Base-by-base conservation (phyloP, 2,329 filamentous ascomycete genomes). In the Aspergillus ibericus region DNA sequence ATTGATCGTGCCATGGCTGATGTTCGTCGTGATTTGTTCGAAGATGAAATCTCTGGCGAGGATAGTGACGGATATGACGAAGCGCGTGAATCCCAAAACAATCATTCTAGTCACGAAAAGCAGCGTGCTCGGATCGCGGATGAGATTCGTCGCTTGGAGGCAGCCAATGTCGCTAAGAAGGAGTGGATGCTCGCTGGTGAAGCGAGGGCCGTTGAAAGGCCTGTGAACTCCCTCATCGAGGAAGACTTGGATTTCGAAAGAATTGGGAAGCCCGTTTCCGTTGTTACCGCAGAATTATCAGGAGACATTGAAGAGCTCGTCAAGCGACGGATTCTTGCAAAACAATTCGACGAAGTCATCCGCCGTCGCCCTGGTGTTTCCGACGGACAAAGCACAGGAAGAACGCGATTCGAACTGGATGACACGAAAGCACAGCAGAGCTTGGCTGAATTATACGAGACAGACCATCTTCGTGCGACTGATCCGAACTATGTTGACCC, bases 211-310 rank as follows among this genome's bases (percentile, higher is more conserved):
- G 82, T 82, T 0, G 91, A 95, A 66, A 85, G 95, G 35, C 95
- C 95, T 0, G 73, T 92, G 55, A 98, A 99, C 79, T 97, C 93
- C 0, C 83, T 99, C 2, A 85, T 99, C 1, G 93, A 98, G 72
- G 87, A 98, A 77, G 92, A 98, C 68, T 84, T 99, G 25, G 93
- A 98, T 65, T 99, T 98, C 71, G 95, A 99, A 77, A 88, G 96
- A 68, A 87, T 91, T 20, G 95, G 95, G 70, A 99, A 98, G 75
- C 93, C 95, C 0, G 89, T 98, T 0, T 92, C 93, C 1, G 90
- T 98, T 60, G 92, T 97, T 72, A 98, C 95, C 0, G 88, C 91
- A 42, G 93, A 97, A 74, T 83, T 96, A 40, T 96, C 88, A 55
- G 93, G 97, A 74, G 88, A 88, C 67, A 96, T 99, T 58, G 95